Evolutionary conservation across 75 land plant species (phyloP).

Genomic region (Pseudotsuga menziesii): DNA sequence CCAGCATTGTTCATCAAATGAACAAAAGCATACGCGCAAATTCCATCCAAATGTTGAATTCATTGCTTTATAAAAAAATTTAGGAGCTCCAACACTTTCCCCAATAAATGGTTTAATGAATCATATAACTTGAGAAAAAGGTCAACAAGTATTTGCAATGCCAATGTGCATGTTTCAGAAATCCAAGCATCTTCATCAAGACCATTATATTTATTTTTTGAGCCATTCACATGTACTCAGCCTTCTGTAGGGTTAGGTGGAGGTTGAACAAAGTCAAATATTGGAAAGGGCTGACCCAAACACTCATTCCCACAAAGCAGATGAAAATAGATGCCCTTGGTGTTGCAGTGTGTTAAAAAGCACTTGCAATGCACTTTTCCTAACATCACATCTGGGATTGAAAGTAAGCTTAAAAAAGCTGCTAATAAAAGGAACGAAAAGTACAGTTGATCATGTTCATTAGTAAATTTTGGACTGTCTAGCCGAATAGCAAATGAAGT

Average conservation of each 20-base stretch:
- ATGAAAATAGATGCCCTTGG: slow-evolving; percentile 78
- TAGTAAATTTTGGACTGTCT: slow-evolving; percentile 20
- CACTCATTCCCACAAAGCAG: slow-evolving; percentile 42
- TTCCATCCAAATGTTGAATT: slow-evolving; percentile 40
- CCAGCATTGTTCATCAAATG: slow-evolving; percentile 39
- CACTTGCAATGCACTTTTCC: slow-evolving; percentile 72
- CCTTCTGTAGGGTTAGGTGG: background rate
- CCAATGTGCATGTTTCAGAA: slow-evolving; percentile 51
- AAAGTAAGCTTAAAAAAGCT: slow-evolving; percentile 61
- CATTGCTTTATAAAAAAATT: slow-evolving; percentile 40
- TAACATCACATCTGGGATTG: slow-evolving; percentile 62
- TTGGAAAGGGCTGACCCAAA: slow-evolving; percentile 54
- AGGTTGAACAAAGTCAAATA: slow-evolving; percentile 30
- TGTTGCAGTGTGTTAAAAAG: slow-evolving; percentile 70
- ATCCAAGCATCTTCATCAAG: slow-evolving; percentile 48
- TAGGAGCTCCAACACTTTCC: slow-evolving; percentile 32
- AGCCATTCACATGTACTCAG: slow-evolving; percentile 6
- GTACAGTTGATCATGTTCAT: slow-evolving; percentile 51
- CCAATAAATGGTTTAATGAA: slow-evolving; percentile 34
- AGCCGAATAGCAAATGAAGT: slow-evolving; percentile 12
- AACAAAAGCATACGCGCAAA: slow-evolving; percentile 47
- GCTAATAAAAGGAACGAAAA: slow-evolving; percentile 72
- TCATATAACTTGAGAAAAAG: slow-evolving; percentile 47
- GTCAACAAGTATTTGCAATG: slow-evolving; percentile 55
- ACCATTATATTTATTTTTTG: slow-evolving; percentile 2